A percentile compares a stretch with the other conserved stretches of the same genome.
These are phyloP conservation scores for Gentiana macrophylla DNA, from an alignment of 257 asterid species.

Conservation along the genomic window DNA sequence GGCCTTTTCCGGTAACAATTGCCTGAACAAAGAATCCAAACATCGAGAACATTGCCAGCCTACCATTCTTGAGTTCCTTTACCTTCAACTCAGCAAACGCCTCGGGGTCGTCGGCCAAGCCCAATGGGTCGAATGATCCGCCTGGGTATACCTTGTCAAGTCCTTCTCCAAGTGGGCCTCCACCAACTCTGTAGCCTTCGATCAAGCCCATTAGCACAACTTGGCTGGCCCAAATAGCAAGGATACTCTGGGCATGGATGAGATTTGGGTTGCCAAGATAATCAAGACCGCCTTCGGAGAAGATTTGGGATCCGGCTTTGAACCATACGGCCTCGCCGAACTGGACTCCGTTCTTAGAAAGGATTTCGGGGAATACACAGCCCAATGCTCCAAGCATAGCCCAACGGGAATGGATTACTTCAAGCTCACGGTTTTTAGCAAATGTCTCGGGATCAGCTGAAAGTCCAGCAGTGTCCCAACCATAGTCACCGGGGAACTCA, in stretches of 20 bases:
- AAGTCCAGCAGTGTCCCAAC: constrained; percentile 96
- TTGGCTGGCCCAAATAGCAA: constrained; percentile 80
- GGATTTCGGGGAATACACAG: constrained; percentile 78
- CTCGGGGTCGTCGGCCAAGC: constrained; percentile 50
- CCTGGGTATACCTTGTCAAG: constrained; percentile 85
- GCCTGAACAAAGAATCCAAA: constrained; percentile 86
- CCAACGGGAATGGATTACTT: constrained; percentile 84
- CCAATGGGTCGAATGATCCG: constrained; percentile 77
- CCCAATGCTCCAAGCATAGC: constrained; percentile 97
- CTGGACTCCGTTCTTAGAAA: constrained; percentile 57
- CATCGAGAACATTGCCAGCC: constrained; percentile 61
- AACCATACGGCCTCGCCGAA: constrained; percentile 91
- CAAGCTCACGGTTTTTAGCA: constrained; percentile 81
- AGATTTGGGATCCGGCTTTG: constrained; percentile 89
- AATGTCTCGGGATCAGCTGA: constrained; percentile 93
- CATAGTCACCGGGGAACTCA: constrained; percentile 88
- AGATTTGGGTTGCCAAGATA: constrained; percentile 86
- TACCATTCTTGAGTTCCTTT: constrained; percentile 61
- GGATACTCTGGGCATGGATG: constrained; percentile 80
- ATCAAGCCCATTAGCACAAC: constrained; percentile 74
- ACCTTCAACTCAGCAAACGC: constrained; percentile 49
- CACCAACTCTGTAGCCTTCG: constrained; percentile 84
- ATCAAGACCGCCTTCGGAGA: constrained; percentile 83
- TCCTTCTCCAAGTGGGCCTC: constrained; percentile 89
- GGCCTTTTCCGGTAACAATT: constrained; percentile 84